A percentile compares a stretch with the other conserved stretches of the same genome.
These are phyloP conservation scores for Termitomyces sp. DNA, from an alignment of 768 basidiomycete genomes.

Conservation along the genomic window DNA sequence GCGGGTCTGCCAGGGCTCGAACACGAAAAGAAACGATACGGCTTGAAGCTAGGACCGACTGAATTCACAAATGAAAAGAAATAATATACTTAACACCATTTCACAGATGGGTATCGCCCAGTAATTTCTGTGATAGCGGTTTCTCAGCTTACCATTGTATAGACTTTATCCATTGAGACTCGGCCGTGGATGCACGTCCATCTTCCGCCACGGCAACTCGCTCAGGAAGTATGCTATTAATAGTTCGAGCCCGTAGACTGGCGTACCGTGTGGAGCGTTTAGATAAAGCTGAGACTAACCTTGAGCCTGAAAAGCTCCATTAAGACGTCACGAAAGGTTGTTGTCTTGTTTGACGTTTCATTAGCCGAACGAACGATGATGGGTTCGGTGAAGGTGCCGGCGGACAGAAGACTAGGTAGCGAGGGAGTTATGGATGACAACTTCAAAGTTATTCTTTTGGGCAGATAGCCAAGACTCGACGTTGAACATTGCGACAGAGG, in stretches of 20 bases:
- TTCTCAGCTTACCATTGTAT: background rate
- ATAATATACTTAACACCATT: background rate
- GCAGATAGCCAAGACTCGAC: background rate
- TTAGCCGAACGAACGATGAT: too few relatives aligned
- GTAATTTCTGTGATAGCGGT: background rate
- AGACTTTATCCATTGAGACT: background rate
- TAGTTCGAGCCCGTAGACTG: too few relatives aligned
- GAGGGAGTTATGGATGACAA: too few relatives aligned
- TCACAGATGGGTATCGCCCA: background rate
- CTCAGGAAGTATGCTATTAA: background rate
- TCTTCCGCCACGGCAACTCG: too few relatives aligned
- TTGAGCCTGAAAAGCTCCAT: background rate
- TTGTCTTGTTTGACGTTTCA: background rate
- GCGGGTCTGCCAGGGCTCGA: too few relatives aligned
- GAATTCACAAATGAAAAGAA: background rate
- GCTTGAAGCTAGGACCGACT: background rate
- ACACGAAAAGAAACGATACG: background rate
- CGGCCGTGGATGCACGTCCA: background rate
- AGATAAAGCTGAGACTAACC: background rate
- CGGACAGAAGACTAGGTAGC: background rate
- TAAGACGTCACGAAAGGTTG: background rate
- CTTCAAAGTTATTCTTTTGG: background rate
- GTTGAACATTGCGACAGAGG: too few relatives aligned
- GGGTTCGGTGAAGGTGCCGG: background rate
- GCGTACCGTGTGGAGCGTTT: background rate